Conservation (phyloP, 2,329 filamentous ascomycete species). For the Neopestalotiopsis rosae region DNA sequence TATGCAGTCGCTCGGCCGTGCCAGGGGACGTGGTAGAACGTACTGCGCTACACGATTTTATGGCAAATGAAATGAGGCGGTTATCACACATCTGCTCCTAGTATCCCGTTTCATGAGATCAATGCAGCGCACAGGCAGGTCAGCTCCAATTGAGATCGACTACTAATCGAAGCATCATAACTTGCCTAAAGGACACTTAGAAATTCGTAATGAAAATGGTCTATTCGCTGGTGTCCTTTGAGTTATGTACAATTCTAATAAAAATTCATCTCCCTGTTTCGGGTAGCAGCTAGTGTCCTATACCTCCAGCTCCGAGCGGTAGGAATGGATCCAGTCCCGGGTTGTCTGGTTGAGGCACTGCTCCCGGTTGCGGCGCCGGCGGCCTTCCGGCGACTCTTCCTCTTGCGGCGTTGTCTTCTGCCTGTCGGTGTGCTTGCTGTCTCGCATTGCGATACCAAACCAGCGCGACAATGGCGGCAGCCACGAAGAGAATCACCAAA, state of each 20-base stretch:
- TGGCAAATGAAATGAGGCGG: too few relatives aligned
- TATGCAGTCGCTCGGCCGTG: too few relatives aligned
- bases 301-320: conserved; percentile 54
- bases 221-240: not conserved
- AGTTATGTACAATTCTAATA: not conserved
- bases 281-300: conserved; percentile 25
- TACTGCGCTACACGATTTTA: too few relatives aligned
- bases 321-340: conserved; percentile 57
- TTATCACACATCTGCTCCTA: too few relatives aligned
- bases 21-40: too few relatives aligned
- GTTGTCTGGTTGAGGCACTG: conserved; percentile 58
- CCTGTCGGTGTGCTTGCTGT: conserved; percentile 58
- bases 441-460: conserved; percentile 81
- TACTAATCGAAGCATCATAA: not conserved
- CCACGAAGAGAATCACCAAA: conserved; percentile 79
- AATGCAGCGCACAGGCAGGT: not conserved
- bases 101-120: too few relatives aligned
- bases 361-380: conserved; percentile 26
- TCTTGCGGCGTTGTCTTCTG: conserved; percentile 35
- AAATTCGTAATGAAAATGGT: not conserved
- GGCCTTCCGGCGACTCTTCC: conserved; percentile 27
- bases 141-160: not conserved
- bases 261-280: not conserved
- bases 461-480: conserved; percentile 74
- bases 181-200: not conserved